These are phyloP conservation scores for Rhizoclosmatium sp. DNA, from an alignment of 192 early-diverging fungal species.

Conservation along the genomic window DNA sequence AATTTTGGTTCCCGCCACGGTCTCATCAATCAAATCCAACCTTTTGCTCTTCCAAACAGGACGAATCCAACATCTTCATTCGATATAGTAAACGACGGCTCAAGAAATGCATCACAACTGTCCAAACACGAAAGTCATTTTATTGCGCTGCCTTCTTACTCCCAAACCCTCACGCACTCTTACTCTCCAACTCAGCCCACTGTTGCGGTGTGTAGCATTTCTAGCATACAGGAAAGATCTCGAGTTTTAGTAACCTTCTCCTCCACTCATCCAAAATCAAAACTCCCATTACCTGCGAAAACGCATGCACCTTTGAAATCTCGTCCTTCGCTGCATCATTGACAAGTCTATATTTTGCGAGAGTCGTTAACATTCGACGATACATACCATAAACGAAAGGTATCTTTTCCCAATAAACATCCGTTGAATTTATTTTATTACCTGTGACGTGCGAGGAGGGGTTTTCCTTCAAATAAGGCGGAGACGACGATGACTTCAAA, in stretches of 20 bases:
- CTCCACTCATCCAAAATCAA: background rate
- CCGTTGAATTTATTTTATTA: slow-evolving; percentile 16
- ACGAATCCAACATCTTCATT: no score
- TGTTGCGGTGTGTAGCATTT: slow-evolving; percentile 76
- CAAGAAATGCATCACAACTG: no score
- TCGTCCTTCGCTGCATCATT: slow-evolving; percentile 82
- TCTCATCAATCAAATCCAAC: no score
- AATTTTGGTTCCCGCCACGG: no score
- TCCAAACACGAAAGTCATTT: no score
- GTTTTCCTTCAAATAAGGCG: slow-evolving; percentile 73
- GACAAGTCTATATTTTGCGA: slow-evolving; percentile 61
- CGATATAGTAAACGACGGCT: no score
- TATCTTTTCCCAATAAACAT: background rate
- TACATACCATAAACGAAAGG: background rate
- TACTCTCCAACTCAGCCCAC: slow-evolving; percentile 48
- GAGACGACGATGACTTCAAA: slow-evolving; percentile 84
- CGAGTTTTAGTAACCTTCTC: background rate
- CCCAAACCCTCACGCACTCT: background rate
- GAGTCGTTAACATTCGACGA: background rate
- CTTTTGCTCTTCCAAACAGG: no score
- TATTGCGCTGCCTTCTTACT: no score
- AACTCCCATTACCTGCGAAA: slow-evolving; percentile 71
- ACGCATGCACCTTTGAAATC: slow-evolving; percentile 83
- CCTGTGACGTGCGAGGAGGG: slow-evolving; percentile 75
- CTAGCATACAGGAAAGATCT: slow-evolving; percentile 39